Evolutionary conservation across 2,329 filamentous ascomycete species (phyloP), one percentile per base, ranked within the genome.

Genomic region (Sporothrix inflata): DNA sequence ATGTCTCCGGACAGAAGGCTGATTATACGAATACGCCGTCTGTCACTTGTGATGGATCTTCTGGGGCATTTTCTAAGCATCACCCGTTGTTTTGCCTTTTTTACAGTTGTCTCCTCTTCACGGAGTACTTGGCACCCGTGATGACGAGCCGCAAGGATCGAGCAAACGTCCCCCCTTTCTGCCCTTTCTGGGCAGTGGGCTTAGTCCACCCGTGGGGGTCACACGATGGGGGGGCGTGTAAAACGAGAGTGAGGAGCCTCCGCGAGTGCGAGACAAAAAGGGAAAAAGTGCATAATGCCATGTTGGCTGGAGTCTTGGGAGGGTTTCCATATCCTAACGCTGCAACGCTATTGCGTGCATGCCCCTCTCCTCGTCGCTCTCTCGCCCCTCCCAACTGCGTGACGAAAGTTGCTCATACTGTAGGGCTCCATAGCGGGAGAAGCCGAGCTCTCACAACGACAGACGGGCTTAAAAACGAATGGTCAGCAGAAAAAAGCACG

Each of bases 151-250:
- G n/a, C n/a, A n/a, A n/a, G n/a, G n/a, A n/a, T n/a, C n/a, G n/a
- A n/a, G n/a, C n/a, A n/a, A n/a, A n/a, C n/a, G n/a, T n/a, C n/a
- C n/a, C n/a, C n/a, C n/a, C n/a, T n/a, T n/a, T n/a, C n/a, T n/a
- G n/a, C n/a, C n/a, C n/a, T n/a, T n/a, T n/a, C n/a, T n/a, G n/a
- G n/a, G n/a, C n/a, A n/a, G n/a, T n/a, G n/a, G n/a, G n/a, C n/a
- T n/a, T n/a, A 0, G 57, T 40, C 5, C 14, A 19, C n/a, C 42
- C 34, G 57, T 61, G 57, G 57, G 57, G 57, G 57, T 24, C 57
- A 61, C 34, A 61, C 57, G 57, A 61, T 61, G 12, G 34, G 57
- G 38, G 30, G 57, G 57, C 34, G 57, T 61, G 57, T n/a, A 45
- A 38, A 8, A 40, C n/a, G 1, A 21, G 49, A 19, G 14, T 24